phyloP scores from a whole-genome alignment of 75 land plant species.

The Sequoia sempervirens region DNA sequence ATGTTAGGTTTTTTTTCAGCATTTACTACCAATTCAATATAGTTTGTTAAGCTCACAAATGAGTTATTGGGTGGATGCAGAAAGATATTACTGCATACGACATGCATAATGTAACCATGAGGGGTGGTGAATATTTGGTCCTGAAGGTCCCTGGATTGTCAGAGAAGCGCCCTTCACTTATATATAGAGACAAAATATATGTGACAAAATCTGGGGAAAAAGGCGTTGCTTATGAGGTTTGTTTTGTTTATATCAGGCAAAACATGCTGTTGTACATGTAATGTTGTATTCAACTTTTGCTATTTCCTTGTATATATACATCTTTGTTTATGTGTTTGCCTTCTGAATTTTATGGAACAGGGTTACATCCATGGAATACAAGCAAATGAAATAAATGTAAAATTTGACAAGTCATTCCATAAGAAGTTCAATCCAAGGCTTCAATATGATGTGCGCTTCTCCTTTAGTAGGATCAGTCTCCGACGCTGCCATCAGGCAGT shows the following conservation, averaged over 20 bases:
- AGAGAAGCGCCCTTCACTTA: slow-evolving; percentile 77
- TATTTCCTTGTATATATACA: neutral
- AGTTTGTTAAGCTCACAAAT: slow-evolving; percentile 9
- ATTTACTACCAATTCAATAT: neutral
- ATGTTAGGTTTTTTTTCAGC: neutral
- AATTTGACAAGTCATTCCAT: slow-evolving; percentile 44
- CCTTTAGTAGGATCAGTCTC: slow-evolving; percentile 58
- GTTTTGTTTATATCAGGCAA: neutral
- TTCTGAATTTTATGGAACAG: slow-evolving; percentile 22
- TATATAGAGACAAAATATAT: slow-evolving; percentile 54
- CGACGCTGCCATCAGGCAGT: slow-evolving; percentile 68
- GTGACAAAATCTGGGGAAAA: slow-evolving; percentile 29
- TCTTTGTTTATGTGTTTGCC: neutral
- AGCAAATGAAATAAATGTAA: slow-evolving; percentile 63
- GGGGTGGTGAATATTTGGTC: slow-evolving; percentile 31
- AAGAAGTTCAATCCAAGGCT: slow-evolving; percentile 18
- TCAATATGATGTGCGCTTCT: slow-evolving; percentile 55
- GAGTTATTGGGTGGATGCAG: slow-evolving; percentile 27
- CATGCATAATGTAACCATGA: slow-evolving; percentile 64
- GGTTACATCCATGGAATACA: slow-evolving; percentile 70
- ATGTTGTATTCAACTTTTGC: neutral
- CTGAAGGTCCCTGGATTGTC: slow-evolving; percentile 77
- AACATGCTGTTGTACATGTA: neutral
- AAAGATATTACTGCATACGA: slow-evolving; percentile 64
- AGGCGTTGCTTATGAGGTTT: slow-evolving; percentile 49